phyloP scores from a whole-genome alignment of 2,329 filamentous ascomycete species.

The Ploettnerulaceae sp. region DNA sequence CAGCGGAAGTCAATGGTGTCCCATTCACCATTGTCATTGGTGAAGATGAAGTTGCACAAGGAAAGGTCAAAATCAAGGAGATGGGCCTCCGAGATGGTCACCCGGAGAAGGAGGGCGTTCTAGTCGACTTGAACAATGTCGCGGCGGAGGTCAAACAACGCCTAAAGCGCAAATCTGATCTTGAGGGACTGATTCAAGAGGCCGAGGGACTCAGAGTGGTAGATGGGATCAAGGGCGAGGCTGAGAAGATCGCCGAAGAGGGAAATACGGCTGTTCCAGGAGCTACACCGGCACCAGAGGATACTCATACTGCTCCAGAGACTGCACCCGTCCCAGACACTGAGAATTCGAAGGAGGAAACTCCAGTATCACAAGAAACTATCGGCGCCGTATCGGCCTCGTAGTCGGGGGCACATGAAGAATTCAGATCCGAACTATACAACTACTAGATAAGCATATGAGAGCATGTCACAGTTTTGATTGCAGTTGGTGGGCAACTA shows the following conservation, averaged over 20 bases:
- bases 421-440: background rate
- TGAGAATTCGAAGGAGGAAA: constrained; percentile 18
- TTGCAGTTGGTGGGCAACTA: background rate
- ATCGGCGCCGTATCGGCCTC: constrained; percentile 26
- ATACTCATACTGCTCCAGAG: background rate
- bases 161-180: constrained; percentile 36
- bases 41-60: constrained; percentile 78
- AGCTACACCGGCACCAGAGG: background rate
- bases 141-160: constrained; percentile 57
- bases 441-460: constrained; percentile 5
- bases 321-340: constrained; percentile 5
- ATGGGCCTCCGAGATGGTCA: constrained; percentile 75
- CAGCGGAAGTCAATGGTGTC: constrained; percentile 71
- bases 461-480: background rate
- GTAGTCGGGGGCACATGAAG: constrained; percentile 12
- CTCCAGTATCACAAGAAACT: constrained; percentile 19
- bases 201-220: constrained; percentile 32
- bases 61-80: constrained; percentile 85
- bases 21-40: constrained; percentile 87
- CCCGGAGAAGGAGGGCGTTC: constrained; percentile 82
- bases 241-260: constrained; percentile 12
- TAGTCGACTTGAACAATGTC: constrained; percentile 61
- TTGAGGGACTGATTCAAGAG: constrained; percentile 28
- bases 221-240: constrained; percentile 28
- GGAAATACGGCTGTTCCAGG: constrained; percentile 1